phyloP scores from a whole-genome alignment of 1,284 basidiomycete species.

The Ustilago hordei region DNA sequence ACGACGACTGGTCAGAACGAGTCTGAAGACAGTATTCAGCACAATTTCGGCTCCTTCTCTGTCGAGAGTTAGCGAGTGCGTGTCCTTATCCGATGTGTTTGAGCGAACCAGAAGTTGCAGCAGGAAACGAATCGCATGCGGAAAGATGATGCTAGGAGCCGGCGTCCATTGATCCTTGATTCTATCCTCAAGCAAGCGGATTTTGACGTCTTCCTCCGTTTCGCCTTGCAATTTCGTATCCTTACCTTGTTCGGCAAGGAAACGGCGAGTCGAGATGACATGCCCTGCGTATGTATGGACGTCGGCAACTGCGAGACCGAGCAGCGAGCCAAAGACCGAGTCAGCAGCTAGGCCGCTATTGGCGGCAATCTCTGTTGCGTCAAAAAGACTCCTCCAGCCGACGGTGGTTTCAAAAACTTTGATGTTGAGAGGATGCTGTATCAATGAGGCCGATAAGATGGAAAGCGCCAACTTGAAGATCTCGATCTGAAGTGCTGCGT shows the following conservation, averaged over 20 bases:
- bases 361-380: slow-evolving; percentile 35
- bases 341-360: slow-evolving; percentile 15
- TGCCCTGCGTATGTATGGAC: slow-evolving; percentile 36
- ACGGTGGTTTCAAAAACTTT: slow-evolving; percentile 50
- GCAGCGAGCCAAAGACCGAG: slow-evolving; percentile 47
- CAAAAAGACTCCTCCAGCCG: slow-evolving; percentile 55
- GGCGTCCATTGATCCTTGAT: slow-evolving; percentile 33
- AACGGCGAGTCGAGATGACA: slow-evolving; percentile 30
- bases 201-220: not conserved
- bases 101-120: slow-evolving; percentile 19
- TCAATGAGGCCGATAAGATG: slow-evolving; percentile 55
- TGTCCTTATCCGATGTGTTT: not conserved
- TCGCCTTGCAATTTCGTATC: not conserved
- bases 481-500: slow-evolving; percentile 38
- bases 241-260: slow-evolving; percentile 13
- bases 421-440: slow-evolving; percentile 51
- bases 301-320: slow-evolving; percentile 59
- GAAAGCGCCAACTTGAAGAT: slow-evolving; percentile 58
- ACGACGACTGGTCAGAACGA: slow-evolving; percentile 19
- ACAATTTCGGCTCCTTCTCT: slow-evolving; percentile 17
- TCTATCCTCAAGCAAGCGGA: slow-evolving; percentile 3
- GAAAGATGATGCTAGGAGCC: slow-evolving; percentile 18
- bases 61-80: not conserved
- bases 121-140: slow-evolving; percentile 23
- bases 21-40: slow-evolving; percentile 14